These are phyloP conservation scores for Calonectria crousiana DNA, from an alignment of 2,329 filamentous ascomycete species.

Conservation along the genomic window DNA sequence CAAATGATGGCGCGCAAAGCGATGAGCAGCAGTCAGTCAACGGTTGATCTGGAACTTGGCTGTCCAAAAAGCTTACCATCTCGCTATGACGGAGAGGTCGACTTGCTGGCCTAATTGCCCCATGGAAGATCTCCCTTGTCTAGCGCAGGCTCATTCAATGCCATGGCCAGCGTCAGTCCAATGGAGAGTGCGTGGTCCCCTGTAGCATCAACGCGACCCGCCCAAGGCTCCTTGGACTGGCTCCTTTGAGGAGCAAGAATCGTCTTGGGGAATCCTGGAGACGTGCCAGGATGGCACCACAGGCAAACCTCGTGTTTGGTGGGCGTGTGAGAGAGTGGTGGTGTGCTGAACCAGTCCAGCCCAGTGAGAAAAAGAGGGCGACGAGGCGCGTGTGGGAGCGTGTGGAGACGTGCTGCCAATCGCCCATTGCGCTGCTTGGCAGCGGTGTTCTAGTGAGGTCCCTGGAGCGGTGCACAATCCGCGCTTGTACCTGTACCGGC, in stretches of 20 bases:
- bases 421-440: neutral
- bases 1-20: neutral
- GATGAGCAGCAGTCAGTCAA: conserved; percentile 10
- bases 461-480: neutral
- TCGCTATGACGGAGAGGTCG: conserved; percentile 23
- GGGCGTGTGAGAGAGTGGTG: conserved; percentile 33
- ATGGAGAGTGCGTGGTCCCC: conserved; percentile 38
- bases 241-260: conserved; percentile 11
- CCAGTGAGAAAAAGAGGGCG: conserved; percentile 29
- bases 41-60: conserved; percentile 13
- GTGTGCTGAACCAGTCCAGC: conserved; percentile 20
- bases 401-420: conserved; percentile 6
- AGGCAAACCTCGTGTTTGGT: conserved; percentile 44
- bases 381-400: neutral
- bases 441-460: neutral
- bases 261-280: conserved; percentile 48
- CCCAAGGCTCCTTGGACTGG: conserved; percentile 39
- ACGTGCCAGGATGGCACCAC: conserved; percentile 42
- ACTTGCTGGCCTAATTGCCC: conserved; percentile 23
- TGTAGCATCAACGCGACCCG: conserved; percentile 46
- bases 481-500: neutral
- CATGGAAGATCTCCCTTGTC: conserved; percentile 38
- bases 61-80: conserved; percentile 9
- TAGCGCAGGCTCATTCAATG: conserved; percentile 49
- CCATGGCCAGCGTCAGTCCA: conserved; percentile 42